A percentile compares a stretch with the other conserved stretches of the same genome.
Conservation (phyloP, 108 stramenopile genomes). For the Cyclotella sp. region DNA sequence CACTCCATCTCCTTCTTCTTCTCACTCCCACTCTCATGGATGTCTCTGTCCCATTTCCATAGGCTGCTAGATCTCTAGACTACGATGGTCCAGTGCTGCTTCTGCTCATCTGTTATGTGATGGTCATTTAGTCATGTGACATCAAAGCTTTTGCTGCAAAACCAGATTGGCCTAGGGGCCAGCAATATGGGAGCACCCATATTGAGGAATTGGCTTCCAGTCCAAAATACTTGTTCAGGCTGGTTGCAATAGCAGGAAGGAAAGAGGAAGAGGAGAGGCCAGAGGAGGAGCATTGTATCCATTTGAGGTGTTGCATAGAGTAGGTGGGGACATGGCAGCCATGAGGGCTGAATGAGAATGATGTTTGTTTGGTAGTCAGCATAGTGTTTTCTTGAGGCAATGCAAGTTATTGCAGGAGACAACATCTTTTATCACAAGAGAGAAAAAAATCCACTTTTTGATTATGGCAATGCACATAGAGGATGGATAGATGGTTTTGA, state of each 20-base stretch:
- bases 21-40: constrained; percentile 49
- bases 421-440: no score
- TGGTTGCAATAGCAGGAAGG: background rate
- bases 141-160: constrained; percentile 72
- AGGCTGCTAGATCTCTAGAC: constrained; percentile 68
- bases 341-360: constrained; percentile 59
- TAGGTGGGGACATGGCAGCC: constrained; percentile 48
- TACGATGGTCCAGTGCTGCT: constrained; percentile 53
- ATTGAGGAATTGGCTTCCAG: constrained; percentile 50
- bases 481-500: no score
- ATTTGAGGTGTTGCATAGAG: constrained; percentile 16
- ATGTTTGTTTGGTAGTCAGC: constrained; percentile 26
- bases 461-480: no score
- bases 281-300: constrained; percentile 19
- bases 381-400: no score
- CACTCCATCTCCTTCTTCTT: constrained; percentile 59
- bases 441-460: no score
- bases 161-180: constrained; percentile 55
- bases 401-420: no score
- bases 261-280: background rate
- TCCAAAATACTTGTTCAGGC: constrained; percentile 48
- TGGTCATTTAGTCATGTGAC: constrained; percentile 82
- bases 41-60: constrained; percentile 64
- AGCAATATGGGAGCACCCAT: constrained; percentile 67
- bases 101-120: constrained; percentile 70